Evolutionary conservation across 176 grass and related monocot species (phyloP), one percentile per base, ranked within the genome.

Genomic region (Dendrocalamus sinicus): DNA sequence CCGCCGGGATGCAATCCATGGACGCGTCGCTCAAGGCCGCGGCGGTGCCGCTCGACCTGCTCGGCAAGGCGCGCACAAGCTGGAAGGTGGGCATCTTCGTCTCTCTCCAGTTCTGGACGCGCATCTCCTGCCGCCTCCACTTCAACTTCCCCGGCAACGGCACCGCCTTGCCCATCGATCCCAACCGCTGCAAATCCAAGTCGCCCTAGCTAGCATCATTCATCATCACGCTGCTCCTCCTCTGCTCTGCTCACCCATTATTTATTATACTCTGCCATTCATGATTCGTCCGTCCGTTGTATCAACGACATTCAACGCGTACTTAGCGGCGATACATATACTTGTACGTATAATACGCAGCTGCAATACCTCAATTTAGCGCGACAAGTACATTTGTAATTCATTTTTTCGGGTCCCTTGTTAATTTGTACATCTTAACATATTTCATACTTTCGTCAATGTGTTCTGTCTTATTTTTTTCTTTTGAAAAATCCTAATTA

Each of bases 1-100:
- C 77, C 6, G 80, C 48, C 20, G 89, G 75, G 11, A 95, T 83
- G 91, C 84, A 52, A 20, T 55, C 61, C 68, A 91, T 95, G 83
- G 86, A 89, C 47, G 54, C 40, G 14, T 88, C 89, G 41, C 83
- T 92, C 76, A 85, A 81, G 59, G 55, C 59, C 13, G 89, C 58
- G 10, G 52, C 92, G 14, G 88, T 98, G 69, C 73, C 91, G 39
- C 83, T 98, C 63, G 77, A 86, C 61, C 86, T 98, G 60, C 72
- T 51, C 26, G 96, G 96, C 55, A 78, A 87, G 70, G 89, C 93
- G 6, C 89, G 87, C 62, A 93, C 93, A 2, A 30, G 80, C 8
- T 98, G 96, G 93, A 90, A 83, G 60, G 90, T 91, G 5, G 96
- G 91, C 6, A 83, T 98, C 80, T 95, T 95, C 81, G 37, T 73